Evolutionary conservation across 257 asterid species (phyloP).

Genomic region (Forsythia suspensa): DNA sequence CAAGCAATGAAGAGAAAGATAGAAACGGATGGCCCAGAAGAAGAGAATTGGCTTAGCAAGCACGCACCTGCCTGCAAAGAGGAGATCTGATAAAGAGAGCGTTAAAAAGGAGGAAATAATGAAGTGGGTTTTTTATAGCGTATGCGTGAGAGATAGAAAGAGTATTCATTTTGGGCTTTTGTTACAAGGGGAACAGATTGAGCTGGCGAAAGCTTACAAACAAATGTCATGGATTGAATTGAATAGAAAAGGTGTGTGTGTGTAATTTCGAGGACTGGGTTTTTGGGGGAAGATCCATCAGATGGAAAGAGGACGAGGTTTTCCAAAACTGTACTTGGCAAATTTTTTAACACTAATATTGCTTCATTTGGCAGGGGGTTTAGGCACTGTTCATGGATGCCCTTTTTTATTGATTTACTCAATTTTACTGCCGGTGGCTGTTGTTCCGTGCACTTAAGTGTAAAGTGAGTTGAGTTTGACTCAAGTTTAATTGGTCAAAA

Average conservation of each 20-base stretch:
- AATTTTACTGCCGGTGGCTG: no score
- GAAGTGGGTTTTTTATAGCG: neutral
- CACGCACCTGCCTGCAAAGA: slow-evolving; percentile 1
- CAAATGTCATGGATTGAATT: neutral
- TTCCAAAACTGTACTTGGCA: neutral
- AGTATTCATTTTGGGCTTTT: slow-evolving; percentile 2
- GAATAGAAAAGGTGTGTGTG: neutral
- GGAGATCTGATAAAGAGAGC: neutral
- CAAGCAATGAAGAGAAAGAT: neutral
- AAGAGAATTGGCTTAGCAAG: neutral
- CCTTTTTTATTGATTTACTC: neutral
- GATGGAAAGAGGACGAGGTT: slow-evolving; percentile 1
- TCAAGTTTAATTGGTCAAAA: neutral
- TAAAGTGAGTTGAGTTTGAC: neutral
- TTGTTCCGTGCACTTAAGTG: neutral
- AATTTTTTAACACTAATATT: neutral
- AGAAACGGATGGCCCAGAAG: neutral
- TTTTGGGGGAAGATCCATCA: neutral
- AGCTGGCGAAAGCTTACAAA: slow-evolving; percentile 1
- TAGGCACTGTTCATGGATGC: neutral
- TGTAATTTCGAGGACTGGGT: neutral
- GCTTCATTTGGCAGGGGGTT: neutral
- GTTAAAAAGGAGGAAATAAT: neutral
- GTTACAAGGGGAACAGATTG: neutral
- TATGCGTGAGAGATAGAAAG: neutral